Conservation (phyloP, 139 green algal genomes). For the Coccomyxa sp. region DNA sequence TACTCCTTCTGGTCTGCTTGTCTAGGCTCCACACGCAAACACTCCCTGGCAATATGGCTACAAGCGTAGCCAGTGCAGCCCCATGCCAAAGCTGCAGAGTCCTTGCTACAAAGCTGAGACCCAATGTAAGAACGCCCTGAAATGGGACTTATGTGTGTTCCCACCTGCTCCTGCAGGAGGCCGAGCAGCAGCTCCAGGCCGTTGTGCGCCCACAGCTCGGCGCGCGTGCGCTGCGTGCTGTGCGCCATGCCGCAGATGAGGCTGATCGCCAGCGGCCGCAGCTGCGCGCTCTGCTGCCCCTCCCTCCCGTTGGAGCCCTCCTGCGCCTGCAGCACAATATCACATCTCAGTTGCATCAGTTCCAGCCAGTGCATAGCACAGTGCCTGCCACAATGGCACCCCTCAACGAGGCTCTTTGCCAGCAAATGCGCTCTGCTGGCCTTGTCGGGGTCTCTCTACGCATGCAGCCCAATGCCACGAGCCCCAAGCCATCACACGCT, state of each 20-base stretch:
- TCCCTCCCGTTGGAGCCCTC: background rate
- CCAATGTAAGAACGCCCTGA: too few species aligned
- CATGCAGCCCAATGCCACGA: too few species aligned
- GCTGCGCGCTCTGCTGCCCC: background rate
- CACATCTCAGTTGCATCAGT: background rate
- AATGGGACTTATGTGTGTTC: too few species aligned
- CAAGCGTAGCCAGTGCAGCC: too few species aligned
- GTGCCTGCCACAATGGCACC: background rate
- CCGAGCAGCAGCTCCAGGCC: slow-evolving; percentile 67
- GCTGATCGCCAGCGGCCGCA: slow-evolving; percentile 47
- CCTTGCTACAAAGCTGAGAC: too few species aligned
- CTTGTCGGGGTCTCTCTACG: background rate
- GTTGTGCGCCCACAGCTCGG: slow-evolving; percentile 50
- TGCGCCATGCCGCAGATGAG: slow-evolving; percentile 65
- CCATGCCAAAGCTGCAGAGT: too few species aligned
- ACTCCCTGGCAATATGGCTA: too few species aligned
- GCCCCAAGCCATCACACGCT: too few species aligned
- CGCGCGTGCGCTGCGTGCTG: slow-evolving; percentile 40
- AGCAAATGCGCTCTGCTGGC: background rate
- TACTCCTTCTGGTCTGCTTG: too few species aligned
- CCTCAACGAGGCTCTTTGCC: background rate
- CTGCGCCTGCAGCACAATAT: background rate
- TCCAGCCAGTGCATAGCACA: too few species aligned
- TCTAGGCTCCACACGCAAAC: too few species aligned
- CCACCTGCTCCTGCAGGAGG: slow-evolving; percentile 53